A percentile compares a stretch with the other conserved stretches of the same genome.
These are phyloP conservation scores for Backusella mclennaniae DNA, from an alignment of 192 early-diverging fungal genomes.

Conservation along the genomic window DNA sequence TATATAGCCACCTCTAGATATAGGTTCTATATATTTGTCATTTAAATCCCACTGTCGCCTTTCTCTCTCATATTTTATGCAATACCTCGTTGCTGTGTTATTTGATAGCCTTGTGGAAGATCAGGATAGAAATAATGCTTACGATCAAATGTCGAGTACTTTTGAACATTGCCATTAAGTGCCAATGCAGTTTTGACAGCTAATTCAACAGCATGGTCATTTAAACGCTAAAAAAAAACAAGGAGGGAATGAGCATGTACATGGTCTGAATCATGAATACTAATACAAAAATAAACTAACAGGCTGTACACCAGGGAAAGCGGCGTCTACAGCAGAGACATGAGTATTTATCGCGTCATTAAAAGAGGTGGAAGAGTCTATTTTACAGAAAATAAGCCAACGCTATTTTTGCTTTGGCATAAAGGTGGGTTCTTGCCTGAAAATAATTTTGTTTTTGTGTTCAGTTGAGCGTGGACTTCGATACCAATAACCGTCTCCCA, in stretches of 20 bases:
- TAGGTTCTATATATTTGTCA: conserved; percentile 51
- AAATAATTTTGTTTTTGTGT: conserved; percentile 79
- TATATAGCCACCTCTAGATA: conserved; percentile 73
- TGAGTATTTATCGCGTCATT: conserved; percentile 71
- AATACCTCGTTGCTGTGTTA: conserved; percentile 79
- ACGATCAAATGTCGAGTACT: conserved; percentile 77
- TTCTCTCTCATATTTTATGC: background rate
- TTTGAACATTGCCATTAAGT: conserved; percentile 62
- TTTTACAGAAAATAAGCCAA: background rate
- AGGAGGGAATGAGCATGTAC: background rate
- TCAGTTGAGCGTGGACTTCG: conserved; percentile 87
- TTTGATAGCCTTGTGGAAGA: conserved; percentile 91
- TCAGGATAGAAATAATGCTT: conserved; percentile 98
- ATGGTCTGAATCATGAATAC: background rate
- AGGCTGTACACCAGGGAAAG: conserved; percentile 85
- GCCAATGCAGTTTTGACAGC: conserved; percentile 75
- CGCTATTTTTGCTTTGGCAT: background rate
- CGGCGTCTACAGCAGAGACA: conserved; percentile 75
- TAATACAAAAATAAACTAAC: conserved; percentile 35
- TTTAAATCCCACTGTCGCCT: background rate
- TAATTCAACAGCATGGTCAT: conserved; percentile 68
- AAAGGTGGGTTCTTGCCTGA: conserved; percentile 47
- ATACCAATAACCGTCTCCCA: conserved; percentile 83
- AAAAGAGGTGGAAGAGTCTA: conserved; percentile 45
- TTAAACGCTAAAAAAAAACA: conserved; percentile 52